Base-by-base conservation (phyloP, 2,329 filamentous ascomycete genomes). In the Aphanoascus verrucosus region DNA sequence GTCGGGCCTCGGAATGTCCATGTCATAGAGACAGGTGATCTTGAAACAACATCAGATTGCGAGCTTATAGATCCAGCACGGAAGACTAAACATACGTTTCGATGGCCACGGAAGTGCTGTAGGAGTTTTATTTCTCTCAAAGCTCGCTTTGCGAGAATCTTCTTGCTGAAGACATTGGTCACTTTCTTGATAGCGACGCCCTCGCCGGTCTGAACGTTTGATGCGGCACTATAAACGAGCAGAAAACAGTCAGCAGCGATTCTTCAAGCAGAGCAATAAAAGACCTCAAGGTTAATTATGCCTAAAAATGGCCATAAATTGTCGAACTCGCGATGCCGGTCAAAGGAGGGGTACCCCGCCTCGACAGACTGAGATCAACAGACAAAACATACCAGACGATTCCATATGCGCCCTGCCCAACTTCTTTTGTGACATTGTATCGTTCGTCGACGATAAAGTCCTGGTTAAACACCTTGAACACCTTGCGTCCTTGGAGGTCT, bases 161-260 rank as follows among this genome's bases (percentile, higher is more conserved):
- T 97, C 77, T 98, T 98, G 80, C 89, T 96, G 74, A 98, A 98
- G 64, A 98, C 91, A 86, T 98, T 98, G 76, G 93, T 98, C 69
- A 98, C 88, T 75, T 98, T 98, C 75, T 98, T 98, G 78, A 98
- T 93, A 64, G 93, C 93, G 58, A 98, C 90, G 40, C 91, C 90
- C 69, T 98, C 93, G 65, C 83, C 85, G 32, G 86, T 94, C 70
- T 89, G 83, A 68, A 83, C 84, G 77, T 97, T 96, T 61, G 88
- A 87, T 53, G 93, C 93, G 56, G 93, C 91, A 72, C 90, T 95
- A 42, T 31, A 9, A 11, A 20, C 45, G 15, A 15, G 9, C 9
- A 47, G 32, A 2, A 17, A 11, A 45, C 6, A 28, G 28, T 46
- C 19, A 48, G 45, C 9, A 37, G 34, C 15, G 3, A 12, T 37